Evolutionary conservation across 2,329 filamentous ascomycete species (phyloP).

Genomic region (Podosphaera fusca): DNA sequence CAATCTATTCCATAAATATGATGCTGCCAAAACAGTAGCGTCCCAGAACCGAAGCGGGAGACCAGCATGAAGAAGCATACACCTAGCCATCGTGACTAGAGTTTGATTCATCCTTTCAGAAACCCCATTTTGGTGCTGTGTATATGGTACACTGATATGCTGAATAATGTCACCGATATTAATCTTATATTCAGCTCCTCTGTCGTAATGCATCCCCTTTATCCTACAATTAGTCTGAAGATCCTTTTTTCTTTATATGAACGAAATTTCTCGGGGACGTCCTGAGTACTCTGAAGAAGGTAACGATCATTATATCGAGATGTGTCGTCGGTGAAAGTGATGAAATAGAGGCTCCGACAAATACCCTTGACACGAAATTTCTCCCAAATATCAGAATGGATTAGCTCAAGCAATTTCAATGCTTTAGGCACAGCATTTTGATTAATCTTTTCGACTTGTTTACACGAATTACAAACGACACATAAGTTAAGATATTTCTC

Average conservation of each 20-base stretch:
- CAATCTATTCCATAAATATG: not conserved
- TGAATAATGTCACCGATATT: not conserved
- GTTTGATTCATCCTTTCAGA: too few relatives aligned
- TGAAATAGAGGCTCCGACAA: not conserved
- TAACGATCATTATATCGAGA: not conserved
- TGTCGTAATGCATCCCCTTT: not conserved
- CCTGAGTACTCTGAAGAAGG: not conserved
- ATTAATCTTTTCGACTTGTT: too few relatives aligned
- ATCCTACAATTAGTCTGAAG: not conserved
- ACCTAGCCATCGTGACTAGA: too few relatives aligned
- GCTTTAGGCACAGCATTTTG: too few relatives aligned
- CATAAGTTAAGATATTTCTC: not conserved
- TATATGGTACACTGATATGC: not conserved
- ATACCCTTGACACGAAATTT: not conserved
- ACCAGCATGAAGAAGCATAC: not conserved
- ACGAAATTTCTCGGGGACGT: not conserved
- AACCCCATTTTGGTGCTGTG: too few relatives aligned
- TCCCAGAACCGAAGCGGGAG: not conserved
- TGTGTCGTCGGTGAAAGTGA: not conserved
- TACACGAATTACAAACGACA: not conserved
- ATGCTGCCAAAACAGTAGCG: not conserved
- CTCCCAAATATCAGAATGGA: not conserved
- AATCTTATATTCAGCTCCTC: not conserved
- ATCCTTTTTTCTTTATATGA: not conserved
- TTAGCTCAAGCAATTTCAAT: too few relatives aligned